phyloP scores from a whole-genome alignment of 2,329 filamentous ascomycete genomes.

The Myriosclerotinia duriaeana region DNA sequence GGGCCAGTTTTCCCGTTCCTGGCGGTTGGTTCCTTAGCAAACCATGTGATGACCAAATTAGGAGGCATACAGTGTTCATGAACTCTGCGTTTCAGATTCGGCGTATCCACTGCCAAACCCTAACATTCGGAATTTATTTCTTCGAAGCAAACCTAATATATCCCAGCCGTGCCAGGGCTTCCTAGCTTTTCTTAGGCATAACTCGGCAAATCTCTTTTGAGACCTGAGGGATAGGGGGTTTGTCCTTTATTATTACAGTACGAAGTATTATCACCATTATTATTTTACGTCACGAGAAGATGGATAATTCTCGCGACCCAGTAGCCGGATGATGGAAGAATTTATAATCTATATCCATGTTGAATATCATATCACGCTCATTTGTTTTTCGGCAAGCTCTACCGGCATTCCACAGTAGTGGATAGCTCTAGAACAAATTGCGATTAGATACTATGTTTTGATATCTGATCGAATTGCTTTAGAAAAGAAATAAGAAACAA shows the following conservation, averaged over 20 bases:
- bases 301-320: not conserved
- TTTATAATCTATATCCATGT: constrained; percentile 14
- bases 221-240: not conserved
- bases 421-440: not conserved
- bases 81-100: constrained; percentile 9
- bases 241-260: not conserved
- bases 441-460: not conserved
- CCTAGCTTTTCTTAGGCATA: not conserved
- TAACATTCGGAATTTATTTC: constrained; percentile 1
- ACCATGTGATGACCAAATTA: constrained; percentile 18
- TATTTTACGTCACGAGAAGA: not conserved
- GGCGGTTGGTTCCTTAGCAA: constrained; percentile 2
- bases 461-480: not conserved
- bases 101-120: not conserved
- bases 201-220: not conserved
- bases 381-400: constrained; percentile 12
- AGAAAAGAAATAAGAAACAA: not conserved
- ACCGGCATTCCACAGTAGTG: constrained; percentile 18
- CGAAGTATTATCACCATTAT: not conserved
- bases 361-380: constrained; percentile 12
- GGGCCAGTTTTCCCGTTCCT: constrained; percentile 10
- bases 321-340: constrained; percentile 13
- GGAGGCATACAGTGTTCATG: constrained; percentile 4
- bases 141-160: constrained; percentile 4
- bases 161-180: not conserved